These are phyloP conservation scores for Xylaria hypoxylon DNA, from an alignment of 2,329 filamentous ascomycete genomes.

Conservation along the genomic window DNA sequence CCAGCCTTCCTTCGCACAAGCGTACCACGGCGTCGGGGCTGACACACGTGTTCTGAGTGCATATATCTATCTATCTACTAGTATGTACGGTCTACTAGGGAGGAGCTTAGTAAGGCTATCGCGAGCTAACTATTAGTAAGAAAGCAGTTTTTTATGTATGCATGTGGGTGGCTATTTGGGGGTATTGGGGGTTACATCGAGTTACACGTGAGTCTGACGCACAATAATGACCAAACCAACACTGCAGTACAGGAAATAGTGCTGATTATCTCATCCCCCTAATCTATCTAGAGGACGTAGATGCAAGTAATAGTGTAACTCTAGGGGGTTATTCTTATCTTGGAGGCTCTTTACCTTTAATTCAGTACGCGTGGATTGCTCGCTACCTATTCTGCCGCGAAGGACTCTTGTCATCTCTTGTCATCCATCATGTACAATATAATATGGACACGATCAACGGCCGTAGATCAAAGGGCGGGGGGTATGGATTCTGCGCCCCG, in stretches of 20 bases:
- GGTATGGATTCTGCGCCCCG: conserved; percentile 3
- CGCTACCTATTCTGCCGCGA: background rate
- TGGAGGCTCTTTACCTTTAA: background rate
- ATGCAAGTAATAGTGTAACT: background rate
- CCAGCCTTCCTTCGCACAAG: background rate
- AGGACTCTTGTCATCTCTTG: background rate
- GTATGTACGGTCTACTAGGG: background rate
- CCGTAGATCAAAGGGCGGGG: background rate
- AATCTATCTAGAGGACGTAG: background rate
- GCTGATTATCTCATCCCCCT: conserved; percentile 8
- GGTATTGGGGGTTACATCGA: conserved; percentile 1
- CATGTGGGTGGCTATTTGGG: conserved; percentile 4
- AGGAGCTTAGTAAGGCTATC: conserved; percentile 14
- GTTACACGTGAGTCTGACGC: conserved; percentile 8
- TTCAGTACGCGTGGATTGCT: too few species aligned
- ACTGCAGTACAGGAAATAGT: too few species aligned
- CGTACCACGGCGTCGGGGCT: background rate
- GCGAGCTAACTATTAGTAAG: conserved; percentile 5
- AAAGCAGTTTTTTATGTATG: background rate
- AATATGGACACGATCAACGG: background rate
- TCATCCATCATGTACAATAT: too few species aligned
- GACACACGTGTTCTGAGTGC: background rate
- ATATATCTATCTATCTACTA: conserved; percentile 1
- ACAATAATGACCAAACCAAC: background rate
- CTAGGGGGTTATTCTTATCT: background rate